Conservation (phyloP, 345 rosid genomes). For the Rubroshorea leprosula region DNA sequence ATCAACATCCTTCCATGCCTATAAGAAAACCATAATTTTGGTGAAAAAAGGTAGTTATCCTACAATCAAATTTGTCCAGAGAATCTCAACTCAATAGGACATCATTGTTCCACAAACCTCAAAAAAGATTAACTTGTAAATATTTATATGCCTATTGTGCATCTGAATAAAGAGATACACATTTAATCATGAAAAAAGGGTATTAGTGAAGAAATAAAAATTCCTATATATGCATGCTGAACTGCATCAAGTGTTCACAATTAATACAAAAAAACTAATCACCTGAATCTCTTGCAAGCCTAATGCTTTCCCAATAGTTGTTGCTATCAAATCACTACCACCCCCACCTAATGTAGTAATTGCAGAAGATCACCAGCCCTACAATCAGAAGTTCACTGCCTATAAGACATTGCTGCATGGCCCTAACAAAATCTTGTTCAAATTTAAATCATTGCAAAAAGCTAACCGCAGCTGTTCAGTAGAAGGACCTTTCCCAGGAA, state of each 20-base stretch:
- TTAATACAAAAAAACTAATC: too few relatives aligned
- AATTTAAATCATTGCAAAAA: slow-evolving; percentile 6
- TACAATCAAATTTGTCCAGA: too few relatives aligned
- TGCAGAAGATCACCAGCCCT: slow-evolving; percentile 91
- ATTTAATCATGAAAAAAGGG: not conserved
- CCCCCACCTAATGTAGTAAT: slow-evolving; percentile 89
- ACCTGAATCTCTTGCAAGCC: slow-evolving; percentile 93
- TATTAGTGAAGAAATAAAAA: not conserved
- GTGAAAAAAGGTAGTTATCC: not conserved
- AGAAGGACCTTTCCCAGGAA: slow-evolving; percentile 77
- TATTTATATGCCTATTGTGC: too few relatives aligned
- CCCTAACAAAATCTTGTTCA: not conserved
- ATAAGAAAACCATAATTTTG: slow-evolving; percentile 13
- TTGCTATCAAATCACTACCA: slow-evolving; percentile 95
- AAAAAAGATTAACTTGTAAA: too few relatives aligned
- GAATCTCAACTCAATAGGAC: too few relatives aligned
- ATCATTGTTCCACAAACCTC: too few relatives aligned
- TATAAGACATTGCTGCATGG: not conserved
- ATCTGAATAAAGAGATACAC: too few relatives aligned
- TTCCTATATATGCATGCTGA: too few relatives aligned
- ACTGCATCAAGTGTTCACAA: slow-evolving; percentile 5
- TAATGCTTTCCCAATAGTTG: slow-evolving; percentile 88
- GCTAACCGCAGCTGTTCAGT: not conserved
- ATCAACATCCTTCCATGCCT: slow-evolving; percentile 98
- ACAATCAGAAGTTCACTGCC: slow-evolving; percentile 13